A percentile compares a stretch with the other conserved stretches of the same genome.
Evolutionary conservation across 1,139 yeast genomes (phyloP).

Genomic region (Pichia sp.): DNA sequence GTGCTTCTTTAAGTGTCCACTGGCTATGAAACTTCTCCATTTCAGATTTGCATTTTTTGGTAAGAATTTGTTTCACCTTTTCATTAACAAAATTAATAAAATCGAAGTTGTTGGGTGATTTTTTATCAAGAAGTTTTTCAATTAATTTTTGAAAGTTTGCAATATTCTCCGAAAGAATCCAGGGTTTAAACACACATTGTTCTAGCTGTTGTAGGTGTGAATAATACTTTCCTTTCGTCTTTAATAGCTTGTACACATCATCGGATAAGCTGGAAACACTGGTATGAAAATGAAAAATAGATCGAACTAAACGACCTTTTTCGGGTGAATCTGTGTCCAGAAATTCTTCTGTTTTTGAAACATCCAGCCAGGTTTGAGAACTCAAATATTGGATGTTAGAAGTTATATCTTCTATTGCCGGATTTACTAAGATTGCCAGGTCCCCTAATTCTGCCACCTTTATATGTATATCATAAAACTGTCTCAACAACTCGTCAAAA

Average conservation of each 20-base stretch:
- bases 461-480: conserved; percentile 28
- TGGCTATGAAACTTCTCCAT: conserved; percentile 2
- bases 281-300: conserved; percentile 39
- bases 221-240: conserved; percentile 18
- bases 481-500: conserved; percentile 46
- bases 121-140: not conserved
- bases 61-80: conserved; percentile 5
- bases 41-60: conserved; percentile 5
- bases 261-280: conserved; percentile 35
- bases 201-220: conserved; percentile 30
- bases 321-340: not conserved
- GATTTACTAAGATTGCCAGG: conserved; percentile 41
- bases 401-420: conserved; percentile 36
- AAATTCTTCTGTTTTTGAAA: conserved; percentile 49
- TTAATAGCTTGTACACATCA: conserved; percentile 32
- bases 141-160: not conserved
- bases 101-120: conserved; percentile 20
- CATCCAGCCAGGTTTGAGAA: conserved; percentile 47
- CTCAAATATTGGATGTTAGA: conserved; percentile 5
- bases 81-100: conserved; percentile 7
- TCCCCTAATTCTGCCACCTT: conserved; percentile 35
- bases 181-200: conserved; percentile 30
- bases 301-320: not conserved
- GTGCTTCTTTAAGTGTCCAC: conserved; percentile 5
- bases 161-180: not conserved